Base-by-base conservation (phyloP, 306 rosid species). In the Quillaja saponaria region DNA sequence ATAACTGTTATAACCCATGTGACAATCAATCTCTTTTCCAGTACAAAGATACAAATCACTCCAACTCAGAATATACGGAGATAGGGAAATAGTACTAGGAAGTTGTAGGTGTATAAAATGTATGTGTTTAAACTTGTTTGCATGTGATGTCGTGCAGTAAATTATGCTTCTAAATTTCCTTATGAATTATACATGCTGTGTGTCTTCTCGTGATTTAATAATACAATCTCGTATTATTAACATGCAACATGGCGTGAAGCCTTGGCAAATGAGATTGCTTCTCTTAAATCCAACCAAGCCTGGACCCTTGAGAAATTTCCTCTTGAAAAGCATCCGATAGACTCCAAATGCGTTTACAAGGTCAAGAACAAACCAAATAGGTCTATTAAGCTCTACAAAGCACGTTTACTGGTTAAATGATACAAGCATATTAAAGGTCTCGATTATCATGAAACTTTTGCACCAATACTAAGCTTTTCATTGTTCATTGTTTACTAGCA, bases 31-130 rank as follows among this genome's bases (percentile, higher is more conserved):
- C 56, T 48, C 67, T 56, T 31, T 66, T 57, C 42, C 96, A 91
- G 96, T 91, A 41, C 80, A 80, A 49, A 60, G 78, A 66, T 78
- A 79, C 73, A 40, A 88, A 84, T 66, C 58, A 71, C 72, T 68
- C 84, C 58, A 72, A 71, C 55, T 14, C 71, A 18, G 45, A 75
- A 35, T 82, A 91, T 62, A 17, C 21, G 1, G 82, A 66, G 68
- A 88, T 83, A 0, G 95, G 97, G 55, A 82, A 84, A 62, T n/a
- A n/a, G n/a, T n/a, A n/a, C n/a, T n/a, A n/a, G n/a, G n/a, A n/a
- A n/a, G n/a, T n/a, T n/a, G n/a, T n/a, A n/a, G n/a, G n/a, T n/a
- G n/a, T n/a, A n/a, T n/a, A n/a, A n/a, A n/a, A n/a, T n/a, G n/a
- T n/a, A n/a, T n/a, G n/a, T n/a, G n/a, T n/a, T n/a, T n/a, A n/a